Conservation (phyloP, 208 protist genomes). For the Porcisia hertigi region DNA sequence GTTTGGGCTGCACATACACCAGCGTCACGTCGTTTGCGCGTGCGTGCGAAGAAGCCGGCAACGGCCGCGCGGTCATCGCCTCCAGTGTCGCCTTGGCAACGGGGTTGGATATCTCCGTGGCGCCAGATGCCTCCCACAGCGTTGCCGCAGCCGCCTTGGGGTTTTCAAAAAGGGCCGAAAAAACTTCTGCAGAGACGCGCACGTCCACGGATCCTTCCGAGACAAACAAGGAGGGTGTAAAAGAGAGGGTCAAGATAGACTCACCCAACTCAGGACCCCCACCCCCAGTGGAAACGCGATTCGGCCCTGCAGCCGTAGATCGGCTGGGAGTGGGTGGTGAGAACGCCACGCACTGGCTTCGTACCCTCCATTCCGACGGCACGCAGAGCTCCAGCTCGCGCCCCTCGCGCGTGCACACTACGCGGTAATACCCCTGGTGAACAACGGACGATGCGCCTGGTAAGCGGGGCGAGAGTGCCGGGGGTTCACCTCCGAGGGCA, state of each 20-base stretch:
- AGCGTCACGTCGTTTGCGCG: conserved; percentile 28
- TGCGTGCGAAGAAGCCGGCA: conserved; percentile 13
- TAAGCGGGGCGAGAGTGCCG: conserved; percentile 3
- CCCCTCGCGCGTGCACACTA: conserved; percentile 20
- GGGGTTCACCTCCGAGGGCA: not conserved
- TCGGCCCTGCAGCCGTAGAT: not conserved
- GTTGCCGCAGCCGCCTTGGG: conserved; percentile 17
- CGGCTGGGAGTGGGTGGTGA: not conserved
- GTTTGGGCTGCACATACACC: conserved; percentile 41
- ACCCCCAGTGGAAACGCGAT: not conserved
- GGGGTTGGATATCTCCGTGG: conserved; percentile 3
- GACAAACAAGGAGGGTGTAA: conserved; percentile 11
- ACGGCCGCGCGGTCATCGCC: conserved; percentile 10
- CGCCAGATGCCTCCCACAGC: conserved; percentile 16
- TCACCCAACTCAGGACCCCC: not conserved
- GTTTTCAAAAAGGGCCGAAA: conserved; percentile 12
- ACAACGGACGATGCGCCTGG: conserved; percentile 15
- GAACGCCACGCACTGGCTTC: not conserved
- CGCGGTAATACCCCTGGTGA: conserved; percentile 28
- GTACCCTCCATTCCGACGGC: conserved; percentile 21
- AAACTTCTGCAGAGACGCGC: conserved; percentile 8
- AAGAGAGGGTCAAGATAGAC: conserved; percentile 13
- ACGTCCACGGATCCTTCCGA: conserved; percentile 8
- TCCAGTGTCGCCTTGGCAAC: conserved; percentile 10
- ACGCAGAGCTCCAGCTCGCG: conserved; percentile 26